A percentile compares a stretch with the other conserved stretches of the same genome.
These are phyloP conservation scores for Ascochyta lentis DNA, from an alignment of 2,329 filamentous ascomycete species.

Conservation along the genomic window DNA sequence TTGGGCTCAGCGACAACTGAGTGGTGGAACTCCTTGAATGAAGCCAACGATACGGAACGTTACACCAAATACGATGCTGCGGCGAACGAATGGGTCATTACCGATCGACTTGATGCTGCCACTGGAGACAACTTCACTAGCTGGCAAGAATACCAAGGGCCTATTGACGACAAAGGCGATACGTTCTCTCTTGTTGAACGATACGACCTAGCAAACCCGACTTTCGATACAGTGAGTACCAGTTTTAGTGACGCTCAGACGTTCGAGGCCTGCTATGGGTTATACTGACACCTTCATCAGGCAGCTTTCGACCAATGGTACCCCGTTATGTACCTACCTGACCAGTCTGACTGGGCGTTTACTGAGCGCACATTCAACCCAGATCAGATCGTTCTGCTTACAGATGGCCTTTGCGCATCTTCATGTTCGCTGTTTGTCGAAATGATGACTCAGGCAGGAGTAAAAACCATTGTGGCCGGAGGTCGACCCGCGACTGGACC, in stretches of 20 bases:
- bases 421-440: slow-evolving; percentile 63
- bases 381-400: slow-evolving; percentile 50
- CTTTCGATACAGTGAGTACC: slow-evolving; percentile 3
- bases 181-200: slow-evolving; percentile 11
- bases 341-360: slow-evolving; percentile 4
- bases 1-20: slow-evolving; percentile 5
- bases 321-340: slow-evolving; percentile 4
- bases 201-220: slow-evolving; percentile 16
- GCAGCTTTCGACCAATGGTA: slow-evolving; percentile 21
- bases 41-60: slow-evolving; percentile 1
- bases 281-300: background rate
- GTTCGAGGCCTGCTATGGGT: background rate
- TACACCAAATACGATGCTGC: slow-evolving; percentile 8
- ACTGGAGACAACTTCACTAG: slow-evolving; percentile 41
- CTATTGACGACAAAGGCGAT: slow-evolving; percentile 24
- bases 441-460: slow-evolving; percentile 57
- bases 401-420: slow-evolving; percentile 63
- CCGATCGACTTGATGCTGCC: slow-evolving; percentile 19
- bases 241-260: background rate
- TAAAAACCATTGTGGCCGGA: slow-evolving; percentile 62
- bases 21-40: slow-evolving; percentile 11
- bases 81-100: slow-evolving; percentile 21
- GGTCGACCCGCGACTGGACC: slow-evolving; percentile 60
- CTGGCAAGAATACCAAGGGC: slow-evolving; percentile 50
- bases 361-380: slow-evolving; percentile 5